Evolutionary conservation across 1,284 basidiomycete species (phyloP).

Genomic region (Trametes versicolor): DNA sequence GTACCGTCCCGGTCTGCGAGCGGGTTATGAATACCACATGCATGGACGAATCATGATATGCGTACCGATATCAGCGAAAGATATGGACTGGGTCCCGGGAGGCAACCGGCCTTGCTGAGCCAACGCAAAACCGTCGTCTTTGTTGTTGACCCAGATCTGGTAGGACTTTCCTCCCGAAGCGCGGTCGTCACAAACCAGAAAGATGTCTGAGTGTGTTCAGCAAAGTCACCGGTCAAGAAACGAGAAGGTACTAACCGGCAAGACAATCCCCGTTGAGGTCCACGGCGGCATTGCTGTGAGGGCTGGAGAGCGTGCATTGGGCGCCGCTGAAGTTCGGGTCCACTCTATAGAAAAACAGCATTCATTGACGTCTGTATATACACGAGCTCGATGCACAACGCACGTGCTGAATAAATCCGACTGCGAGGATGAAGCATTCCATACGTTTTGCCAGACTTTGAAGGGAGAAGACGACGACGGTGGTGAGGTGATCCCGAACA

Average conservation of each 20-base stretch:
- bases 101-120: slow-evolving; percentile 80
- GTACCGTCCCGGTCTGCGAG: slow-evolving; percentile 91
- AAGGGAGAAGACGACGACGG: slow-evolving; percentile 52
- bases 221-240: slow-evolving; percentile 9
- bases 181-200: slow-evolving; percentile 85
- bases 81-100: slow-evolving; percentile 78
- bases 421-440: slow-evolving; percentile 65
- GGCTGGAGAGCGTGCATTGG: slow-evolving; percentile 82
- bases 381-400: slow-evolving; percentile 35
- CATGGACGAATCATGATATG: background rate
- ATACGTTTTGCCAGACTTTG: slow-evolving; percentile 81
- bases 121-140: slow-evolving; percentile 78
- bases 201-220: slow-evolving; percentile 69
- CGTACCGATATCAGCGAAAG: slow-evolving; percentile 93
- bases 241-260: slow-evolving; percentile 64
- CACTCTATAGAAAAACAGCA: slow-evolving; percentile 47
- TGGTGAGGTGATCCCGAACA: slow-evolving; percentile 76
- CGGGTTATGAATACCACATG: background rate
- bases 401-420: slow-evolving; percentile 71
- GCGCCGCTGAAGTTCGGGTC: slow-evolving; percentile 68
- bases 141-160: slow-evolving; percentile 94
- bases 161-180: slow-evolving; percentile 64
- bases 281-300: slow-evolving; percentile 95
- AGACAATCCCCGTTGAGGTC: slow-evolving; percentile 97
- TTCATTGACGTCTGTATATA: slow-evolving; percentile 12